A percentile compares a stretch with the other conserved stretches of the same genome.
phyloP scores from a whole-genome alignment of 1,284 basidiomycete genomes.

The Ceratobasidium sp. region DNA sequence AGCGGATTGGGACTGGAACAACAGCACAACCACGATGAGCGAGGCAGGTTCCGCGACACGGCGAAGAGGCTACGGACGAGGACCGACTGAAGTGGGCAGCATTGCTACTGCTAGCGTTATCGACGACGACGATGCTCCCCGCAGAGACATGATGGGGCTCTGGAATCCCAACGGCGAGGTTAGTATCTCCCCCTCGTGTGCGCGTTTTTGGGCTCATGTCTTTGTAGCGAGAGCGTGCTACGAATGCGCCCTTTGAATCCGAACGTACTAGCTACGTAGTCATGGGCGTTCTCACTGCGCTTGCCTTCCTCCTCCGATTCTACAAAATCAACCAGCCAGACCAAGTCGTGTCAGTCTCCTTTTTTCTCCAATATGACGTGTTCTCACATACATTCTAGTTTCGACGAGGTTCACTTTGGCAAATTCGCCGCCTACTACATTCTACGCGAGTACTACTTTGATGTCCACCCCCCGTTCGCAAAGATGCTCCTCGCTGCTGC shows the following conservation, averaged over 20 bases:
- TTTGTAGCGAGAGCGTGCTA: slow-evolving; percentile 26
- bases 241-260: slow-evolving; percentile 42
- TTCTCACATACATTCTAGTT: slow-evolving; percentile 61
- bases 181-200: neutral
- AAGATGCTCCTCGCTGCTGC: slow-evolving; percentile 92
- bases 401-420: slow-evolving; percentile 97
- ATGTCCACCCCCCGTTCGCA: slow-evolving; percentile 97
- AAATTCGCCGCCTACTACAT: slow-evolving; percentile 95
- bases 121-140: slow-evolving; percentile 25
- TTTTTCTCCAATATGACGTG: slow-evolving; percentile 2
- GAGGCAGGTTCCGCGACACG: slow-evolving; percentile 27
- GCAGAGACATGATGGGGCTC: slow-evolving; percentile 38
- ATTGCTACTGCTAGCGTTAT: slow-evolving; percentile 33
- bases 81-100: slow-evolving; percentile 31
- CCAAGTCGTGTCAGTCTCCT: slow-evolving; percentile 86
- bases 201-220: neutral
- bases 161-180: slow-evolving; percentile 39
- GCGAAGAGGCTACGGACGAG: slow-evolving; percentile 29
- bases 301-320: slow-evolving; percentile 86
- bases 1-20: neutral
- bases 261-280: slow-evolving; percentile 39
- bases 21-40: slow-evolving; percentile 20
- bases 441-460: slow-evolving; percentile 95
- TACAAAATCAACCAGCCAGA: slow-evolving; percentile 94
- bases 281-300: slow-evolving; percentile 66